Base-by-base conservation (phyloP, 345 rosid species). In the Draba incana region DNA sequence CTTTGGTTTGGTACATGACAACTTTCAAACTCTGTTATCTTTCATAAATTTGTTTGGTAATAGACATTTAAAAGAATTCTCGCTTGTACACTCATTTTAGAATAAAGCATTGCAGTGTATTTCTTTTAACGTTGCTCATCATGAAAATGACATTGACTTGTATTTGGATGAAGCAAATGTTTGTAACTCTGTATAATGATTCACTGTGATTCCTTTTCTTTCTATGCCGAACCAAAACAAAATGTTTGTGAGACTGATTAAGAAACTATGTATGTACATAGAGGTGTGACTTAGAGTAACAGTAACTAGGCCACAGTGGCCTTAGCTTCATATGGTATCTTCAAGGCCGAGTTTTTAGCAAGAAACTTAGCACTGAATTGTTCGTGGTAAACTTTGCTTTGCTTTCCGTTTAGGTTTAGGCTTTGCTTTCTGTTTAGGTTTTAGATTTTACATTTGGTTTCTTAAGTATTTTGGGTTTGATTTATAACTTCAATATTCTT, bases 331-430 rank as follows among this genome's bases (percentile, higher is more conserved):
- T 4, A 75, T 16, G 24, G 64, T 54, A 67, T 66, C 62, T 38
- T 68, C 86, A 38, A 87, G 84, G 15, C 83, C 96, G 52, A 90
- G 76, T 75, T 94, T 20, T 20, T 20, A 20, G 20, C 20, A 20
- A 20, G 20, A 20, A 20, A 20, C 20, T 20, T 20, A 20, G 20
- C 20, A 20, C 20, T 20, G 20, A 20, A 20, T 20, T 20, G 20
- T 20, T 20, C 20, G 20, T 20, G 20, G 20, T 20, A 20, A 20
- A 20, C 20, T 20, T 20, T 20, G 1, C 20, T 20, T 20, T 20
- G 20, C 20, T 20, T 20, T 20, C 20, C 20, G 20, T 20, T 20
- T 20, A 20, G 20, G 20, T 20, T 20, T 20, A 20, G 20, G 20
- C 20, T 20, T 20, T 20, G 20, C 20, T 20, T 20, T 20, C 20